phyloP scores from a whole-genome alignment of 176 grass and related monocot genomes.

The Poa pratensis region DNA sequence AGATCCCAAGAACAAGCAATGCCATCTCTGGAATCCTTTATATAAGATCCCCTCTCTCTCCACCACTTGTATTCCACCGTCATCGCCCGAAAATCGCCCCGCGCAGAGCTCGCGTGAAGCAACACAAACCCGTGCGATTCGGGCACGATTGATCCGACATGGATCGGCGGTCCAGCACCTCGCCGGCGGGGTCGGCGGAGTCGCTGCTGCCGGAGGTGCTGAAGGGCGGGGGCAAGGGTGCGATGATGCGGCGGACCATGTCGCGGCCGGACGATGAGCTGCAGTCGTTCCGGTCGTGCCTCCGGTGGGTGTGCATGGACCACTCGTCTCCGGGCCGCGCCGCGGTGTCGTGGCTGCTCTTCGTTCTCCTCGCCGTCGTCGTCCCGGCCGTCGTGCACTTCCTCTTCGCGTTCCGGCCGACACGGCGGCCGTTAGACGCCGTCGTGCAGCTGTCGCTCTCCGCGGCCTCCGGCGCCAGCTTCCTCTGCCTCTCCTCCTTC shows the following conservation, averaged over 20 bases:
- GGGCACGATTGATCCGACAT: not conserved
- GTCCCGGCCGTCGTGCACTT: slow-evolving; percentile 65
- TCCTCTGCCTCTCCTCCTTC: slow-evolving; percentile 70
- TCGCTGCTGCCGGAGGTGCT: slow-evolving; percentile 33
- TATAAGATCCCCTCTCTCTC: slow-evolving; percentile 4
- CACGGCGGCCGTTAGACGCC: slow-evolving; percentile 62
- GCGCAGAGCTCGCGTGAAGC: not conserved
- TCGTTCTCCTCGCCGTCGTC: slow-evolving; percentile 45
- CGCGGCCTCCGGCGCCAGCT: slow-evolving; percentile 47
- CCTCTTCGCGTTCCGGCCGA: slow-evolving; percentile 50
- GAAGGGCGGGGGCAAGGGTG: slow-evolving; percentile 4
- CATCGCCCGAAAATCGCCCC: slow-evolving; percentile 22
- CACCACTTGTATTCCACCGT: slow-evolving; percentile 17
- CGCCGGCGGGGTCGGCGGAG: slow-evolving; percentile 24
- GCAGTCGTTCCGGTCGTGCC: slow-evolving; percentile 69
- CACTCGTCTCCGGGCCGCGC: slow-evolving; percentile 46
- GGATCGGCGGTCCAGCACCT: slow-evolving; percentile 12
- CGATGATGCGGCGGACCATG: slow-evolving; percentile 16
- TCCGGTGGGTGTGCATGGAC: slow-evolving; percentile 88
- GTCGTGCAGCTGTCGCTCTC: slow-evolving; percentile 77
- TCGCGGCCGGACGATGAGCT: slow-evolving; percentile 68
- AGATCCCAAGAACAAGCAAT: slow-evolving; percentile 29
- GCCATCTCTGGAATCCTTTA: not conserved
- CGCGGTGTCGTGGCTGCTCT: slow-evolving; percentile 62
- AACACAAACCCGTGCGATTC: not conserved